A percentile compares a stretch with the other conserved stretches of the same genome.
phyloP scores from a whole-genome alignment of 805 yeast genomes.

The Lachancea sp. region DNA sequence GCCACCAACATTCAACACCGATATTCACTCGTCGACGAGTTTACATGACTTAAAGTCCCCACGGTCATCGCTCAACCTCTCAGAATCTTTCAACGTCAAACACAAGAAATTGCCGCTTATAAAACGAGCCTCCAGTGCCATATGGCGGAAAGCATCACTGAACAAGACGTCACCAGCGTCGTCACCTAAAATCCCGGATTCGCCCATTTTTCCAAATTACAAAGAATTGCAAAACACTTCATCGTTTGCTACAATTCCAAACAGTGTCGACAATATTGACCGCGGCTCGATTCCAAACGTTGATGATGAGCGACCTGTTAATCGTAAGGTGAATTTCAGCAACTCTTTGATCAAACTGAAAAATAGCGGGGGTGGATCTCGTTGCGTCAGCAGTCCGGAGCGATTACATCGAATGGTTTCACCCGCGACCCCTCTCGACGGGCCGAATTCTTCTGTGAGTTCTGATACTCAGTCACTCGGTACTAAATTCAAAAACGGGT shows the following conservation, averaged over 20 bases:
- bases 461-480: slow-evolving; percentile 19
- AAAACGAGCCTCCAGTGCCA: slow-evolving; percentile 29
- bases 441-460: background rate
- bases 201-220: background rate
- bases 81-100: slow-evolving; percentile 6
- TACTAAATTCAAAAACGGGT: slow-evolving; percentile 23
- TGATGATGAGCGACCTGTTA: background rate
- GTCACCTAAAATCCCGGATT: background rate
- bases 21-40: slow-evolving; percentile 3
- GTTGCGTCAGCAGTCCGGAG: slow-evolving; percentile 6
- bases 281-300: background rate
- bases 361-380: background rate
- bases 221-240: slow-evolving; percentile 6
- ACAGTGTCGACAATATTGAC: background rate
- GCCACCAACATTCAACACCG: slow-evolving; percentile 4
- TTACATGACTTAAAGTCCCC: slow-evolving; percentile 5
- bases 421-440: background rate
- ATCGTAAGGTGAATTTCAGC: background rate
- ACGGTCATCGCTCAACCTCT: slow-evolving; percentile 4
- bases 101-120: slow-evolving; percentile 22
- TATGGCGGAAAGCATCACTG: slow-evolving; percentile 26
- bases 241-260: slow-evolving; percentile 7
- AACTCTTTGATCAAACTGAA: slow-evolving; percentile 2
- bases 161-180: background rate
- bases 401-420: background rate